Base-by-base conservation (phyloP, 108 stramenopile species). In the Nannochloropsis salina region DNA sequence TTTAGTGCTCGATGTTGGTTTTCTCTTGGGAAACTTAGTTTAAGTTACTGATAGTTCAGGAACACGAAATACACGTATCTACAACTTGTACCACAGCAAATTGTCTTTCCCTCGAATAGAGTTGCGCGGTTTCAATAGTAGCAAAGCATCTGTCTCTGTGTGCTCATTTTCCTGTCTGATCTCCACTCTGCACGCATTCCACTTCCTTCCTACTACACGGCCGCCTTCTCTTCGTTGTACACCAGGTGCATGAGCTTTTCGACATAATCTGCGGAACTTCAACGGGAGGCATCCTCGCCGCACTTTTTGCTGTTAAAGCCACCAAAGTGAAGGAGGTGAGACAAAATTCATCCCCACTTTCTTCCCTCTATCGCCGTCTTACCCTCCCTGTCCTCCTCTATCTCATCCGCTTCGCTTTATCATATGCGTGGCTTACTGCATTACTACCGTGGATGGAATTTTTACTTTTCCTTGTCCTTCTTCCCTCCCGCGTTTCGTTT, bases 201-300 rank as follows among this genome's bases (percentile, higher is more conserved):
- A 1, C n/a, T 10, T 43, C 83, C 42, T 43, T 9, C 83, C 9
- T n/a, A 41, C 4, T 42, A 79, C n/a, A 11, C 9, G 11, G 15
- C 41, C 82, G 10, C 41, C 82, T 82, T 41, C 42, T 20, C 82
- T 82, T 12, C 82, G 1, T 83, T 45, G 31, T 1, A 9, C 11
- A 41, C 9, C 41, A 83, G 83, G 61, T 10, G 9, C 80, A 86
- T n/a, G 90, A 91, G 88, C 84, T 91, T 12, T 92, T 92, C 83
- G 92, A 92, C 86, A 22, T 91, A n/a, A 86, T 92, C 31, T 88
- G 83, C 45, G 92, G 92, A 40, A 92, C 90, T 12, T 83, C 82
- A 11, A 92, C 90, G 12, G 92, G 92, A n/a, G 92, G 92, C 43
- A 87, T 92, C 61, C 85, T 92, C 12, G 91, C 89, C 42, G 80